Evolutionary conservation across 495 filamentous ascomycete species (phyloP).

Genomic region (Cudoniella acicularis): DNA sequence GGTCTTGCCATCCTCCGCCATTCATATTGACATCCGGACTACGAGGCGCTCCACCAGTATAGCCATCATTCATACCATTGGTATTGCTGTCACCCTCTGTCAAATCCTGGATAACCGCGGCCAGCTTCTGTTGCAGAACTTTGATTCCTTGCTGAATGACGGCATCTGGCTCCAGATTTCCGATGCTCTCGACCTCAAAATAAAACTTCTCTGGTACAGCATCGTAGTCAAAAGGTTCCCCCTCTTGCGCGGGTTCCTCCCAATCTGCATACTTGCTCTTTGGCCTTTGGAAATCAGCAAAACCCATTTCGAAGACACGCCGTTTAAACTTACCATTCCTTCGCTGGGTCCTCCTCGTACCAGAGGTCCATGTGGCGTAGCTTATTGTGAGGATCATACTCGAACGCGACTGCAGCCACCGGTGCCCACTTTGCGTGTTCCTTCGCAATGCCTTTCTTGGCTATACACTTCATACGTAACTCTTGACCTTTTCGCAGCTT

Average conservation of each 20-base stretch:
- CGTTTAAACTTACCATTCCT: conserved; percentile 74
- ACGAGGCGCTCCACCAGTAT: conserved; percentile 55
- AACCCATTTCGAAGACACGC: conserved; percentile 4
- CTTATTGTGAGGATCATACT: conserved; percentile 97
- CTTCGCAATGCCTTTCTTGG: conserved; percentile 98
- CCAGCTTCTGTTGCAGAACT: conserved; percentile 85
- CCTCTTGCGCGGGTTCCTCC: conserved; percentile 79
- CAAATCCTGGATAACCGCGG: conserved; percentile 74
- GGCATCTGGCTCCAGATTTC: conserved; percentile 78
- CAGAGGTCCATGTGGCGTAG: conserved; percentile 84
- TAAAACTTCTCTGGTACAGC: conserved; percentile 82
- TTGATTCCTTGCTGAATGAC: conserved; percentile 88
- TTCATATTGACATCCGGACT: conserved; percentile 60
- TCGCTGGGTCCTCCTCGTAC: conserved; percentile 80
- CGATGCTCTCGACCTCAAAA: conserved; percentile 86
- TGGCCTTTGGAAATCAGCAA: conserved; percentile 55
- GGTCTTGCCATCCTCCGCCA: conserved; percentile 51
- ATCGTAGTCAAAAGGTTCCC: conserved; percentile 85
- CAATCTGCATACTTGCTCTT: conserved; percentile 78
- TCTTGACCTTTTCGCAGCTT: conserved; percentile 88
- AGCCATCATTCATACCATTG: conserved; percentile 49
- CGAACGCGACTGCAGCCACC: conserved; percentile 86
- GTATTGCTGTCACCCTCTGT: conserved; percentile 42
- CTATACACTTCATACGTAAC: conserved; percentile 82
- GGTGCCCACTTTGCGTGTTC: conserved; percentile 98